phyloP scores from a whole-genome alignment of 129 eudicot species.

The Lactuca sativa region DNA sequence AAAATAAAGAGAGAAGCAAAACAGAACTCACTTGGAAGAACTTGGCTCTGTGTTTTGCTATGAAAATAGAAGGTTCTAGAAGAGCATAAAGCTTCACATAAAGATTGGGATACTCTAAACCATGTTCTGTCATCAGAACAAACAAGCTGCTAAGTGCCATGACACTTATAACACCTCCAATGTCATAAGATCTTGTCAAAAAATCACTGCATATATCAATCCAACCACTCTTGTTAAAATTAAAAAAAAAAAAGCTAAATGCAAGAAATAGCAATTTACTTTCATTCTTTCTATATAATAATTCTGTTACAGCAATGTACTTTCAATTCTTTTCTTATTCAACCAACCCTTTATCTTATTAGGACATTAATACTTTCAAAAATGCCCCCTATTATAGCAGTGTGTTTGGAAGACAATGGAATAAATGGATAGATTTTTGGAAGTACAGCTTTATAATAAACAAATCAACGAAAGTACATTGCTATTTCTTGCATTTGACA shows the following conservation, averaged over 20 bases:
- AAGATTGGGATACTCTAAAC: constrained; percentile 85
- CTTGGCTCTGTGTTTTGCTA: constrained; percentile 89
- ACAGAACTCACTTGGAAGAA: constrained; percentile 63
- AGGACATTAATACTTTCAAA: too few relatives aligned
- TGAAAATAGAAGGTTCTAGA: constrained; percentile 77
- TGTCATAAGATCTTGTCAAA: constrained; percentile 85
- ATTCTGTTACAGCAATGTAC: too few relatives aligned
- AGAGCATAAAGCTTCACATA: constrained; percentile 81
- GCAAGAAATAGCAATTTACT: neutral
- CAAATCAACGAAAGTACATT: neutral
- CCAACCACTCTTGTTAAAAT: neutral
- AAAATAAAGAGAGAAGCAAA: neutral
- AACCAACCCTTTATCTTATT: too few relatives aligned
- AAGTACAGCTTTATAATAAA: neutral
- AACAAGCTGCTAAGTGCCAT: constrained; percentile 91
- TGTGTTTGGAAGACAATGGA: too few relatives aligned
- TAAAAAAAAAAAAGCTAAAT: neutral
- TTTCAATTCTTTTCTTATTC: too few relatives aligned
- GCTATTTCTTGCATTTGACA: neutral
- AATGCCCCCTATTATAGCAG: too few relatives aligned
- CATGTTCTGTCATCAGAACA: constrained; percentile 86
- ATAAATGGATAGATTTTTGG: too few relatives aligned
- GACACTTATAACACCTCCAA: constrained; percentile 96
- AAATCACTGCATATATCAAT: constrained; percentile 77
- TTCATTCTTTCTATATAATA: too few relatives aligned